phyloP scores from a whole-genome alignment of 148 eudicot species.

The Fagopyrum homotropicum region DNA sequence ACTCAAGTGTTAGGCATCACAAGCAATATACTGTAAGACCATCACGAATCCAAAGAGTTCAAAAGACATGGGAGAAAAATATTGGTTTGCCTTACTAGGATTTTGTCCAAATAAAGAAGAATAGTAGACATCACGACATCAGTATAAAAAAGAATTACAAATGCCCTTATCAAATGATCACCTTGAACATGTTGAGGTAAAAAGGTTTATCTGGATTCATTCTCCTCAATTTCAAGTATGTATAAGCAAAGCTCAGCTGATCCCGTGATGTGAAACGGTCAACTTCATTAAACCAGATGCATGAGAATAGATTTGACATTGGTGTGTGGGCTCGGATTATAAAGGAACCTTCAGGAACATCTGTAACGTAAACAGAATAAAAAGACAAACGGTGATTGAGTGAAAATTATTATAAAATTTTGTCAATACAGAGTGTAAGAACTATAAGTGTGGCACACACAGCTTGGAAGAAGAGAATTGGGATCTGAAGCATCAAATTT shows the following conservation, averaged over 20 bases:
- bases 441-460: conserved; percentile 41
- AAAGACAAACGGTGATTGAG: background rate
- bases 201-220: conserved; percentile 59
- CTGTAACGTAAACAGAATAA: conserved; percentile 28
- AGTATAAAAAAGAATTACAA: background rate
- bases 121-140: conserved; percentile 10
- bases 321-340: conserved; percentile 89
- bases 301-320: conserved; percentile 89
- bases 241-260: conserved; percentile 88
- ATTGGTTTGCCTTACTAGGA: background rate
- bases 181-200: conserved; percentile 75
- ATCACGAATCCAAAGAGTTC: background rate
- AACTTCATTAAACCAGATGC: conserved; percentile 98
- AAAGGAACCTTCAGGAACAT: conserved; percentile 96
- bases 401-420: background rate
- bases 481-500: conserved; percentile 78
- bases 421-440: conserved; percentile 11
- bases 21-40: background rate
- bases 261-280: conserved; percentile 91
- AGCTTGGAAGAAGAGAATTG: conserved; percentile 68
- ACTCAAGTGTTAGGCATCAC: background rate
- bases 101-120: background rate
- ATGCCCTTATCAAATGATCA: conserved; percentile 10
- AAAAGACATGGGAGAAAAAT: background rate
- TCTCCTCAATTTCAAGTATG: conserved; percentile 73